Conservation (phyloP, 768 basidiomycete species). For the Paxillus rubicundulus region DNA sequence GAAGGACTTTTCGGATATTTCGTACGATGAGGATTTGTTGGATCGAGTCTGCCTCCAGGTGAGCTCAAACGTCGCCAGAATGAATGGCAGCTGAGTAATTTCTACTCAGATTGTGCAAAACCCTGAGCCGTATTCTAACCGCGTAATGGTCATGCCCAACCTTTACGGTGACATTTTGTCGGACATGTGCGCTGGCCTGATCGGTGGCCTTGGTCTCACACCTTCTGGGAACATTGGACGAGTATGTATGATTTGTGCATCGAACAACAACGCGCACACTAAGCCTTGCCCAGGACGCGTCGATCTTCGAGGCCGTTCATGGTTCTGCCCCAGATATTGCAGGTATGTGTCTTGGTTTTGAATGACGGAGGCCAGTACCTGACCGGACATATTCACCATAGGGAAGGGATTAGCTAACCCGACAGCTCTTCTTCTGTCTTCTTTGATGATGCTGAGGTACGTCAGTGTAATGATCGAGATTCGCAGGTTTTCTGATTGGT, state of each 20-base stretch:
- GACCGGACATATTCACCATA: slow-evolving; percentile 23
- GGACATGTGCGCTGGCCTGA: slow-evolving; percentile 98
- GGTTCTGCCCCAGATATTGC: slow-evolving; percentile 99
- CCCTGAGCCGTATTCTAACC: slow-evolving; percentile 88
- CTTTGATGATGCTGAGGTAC: slow-evolving; percentile 96
- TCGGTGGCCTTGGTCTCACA: slow-evolving; percentile 95
- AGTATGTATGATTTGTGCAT: slow-evolving; percentile 42
- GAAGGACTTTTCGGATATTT: slow-evolving; percentile 90
- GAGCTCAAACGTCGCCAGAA: slow-evolving; percentile 12
- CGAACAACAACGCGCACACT: slow-evolving; percentile 10
- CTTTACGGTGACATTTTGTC: slow-evolving; percentile 94
- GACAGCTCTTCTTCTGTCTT: slow-evolving; percentile 94
- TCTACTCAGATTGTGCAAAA: slow-evolving; percentile 77
- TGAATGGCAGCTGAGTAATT: not conserved
- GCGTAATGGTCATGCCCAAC: slow-evolving; percentile 99
- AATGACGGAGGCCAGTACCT: not conserved
- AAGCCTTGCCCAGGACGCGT: slow-evolving; percentile 71
- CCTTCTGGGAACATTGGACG: slow-evolving; percentile 97
- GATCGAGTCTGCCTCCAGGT: slow-evolving; percentile 96
- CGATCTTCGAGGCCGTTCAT: slow-evolving; percentile 99
- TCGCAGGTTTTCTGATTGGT: slow-evolving; percentile 14
- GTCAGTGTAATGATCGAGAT: slow-evolving; percentile 23
- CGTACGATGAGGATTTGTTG: slow-evolving; percentile 95
- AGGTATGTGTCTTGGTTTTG: slow-evolving; percentile 44
- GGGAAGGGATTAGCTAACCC: slow-evolving; percentile 96